Evolutionary conservation across 2,329 filamentous ascomycete genomes (phyloP).

Genomic region (Chrysosporium queenslandicum): DNA sequence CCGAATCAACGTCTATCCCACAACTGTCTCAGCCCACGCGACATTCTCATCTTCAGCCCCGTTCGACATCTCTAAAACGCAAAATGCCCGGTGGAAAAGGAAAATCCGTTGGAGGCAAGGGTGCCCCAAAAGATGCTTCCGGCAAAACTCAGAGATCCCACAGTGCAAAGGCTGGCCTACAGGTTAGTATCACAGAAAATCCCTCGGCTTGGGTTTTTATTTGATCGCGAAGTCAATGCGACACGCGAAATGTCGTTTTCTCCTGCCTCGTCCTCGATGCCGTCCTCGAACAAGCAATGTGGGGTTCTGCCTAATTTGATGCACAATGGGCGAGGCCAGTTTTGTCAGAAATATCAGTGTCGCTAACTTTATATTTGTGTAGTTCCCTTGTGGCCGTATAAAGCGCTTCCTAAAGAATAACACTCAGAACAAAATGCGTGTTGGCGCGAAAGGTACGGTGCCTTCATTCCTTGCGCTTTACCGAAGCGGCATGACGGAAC

Average conservation of each 20-base stretch:
- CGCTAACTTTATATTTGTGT: constrained; percentile 26
- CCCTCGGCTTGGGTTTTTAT: neutral
- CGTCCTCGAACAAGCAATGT: constrained; percentile 7
- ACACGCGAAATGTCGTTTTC: constrained; percentile 3
- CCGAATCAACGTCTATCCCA: constrained; percentile 24
- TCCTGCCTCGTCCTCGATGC: constrained; percentile 2
- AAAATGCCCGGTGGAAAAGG: constrained; percentile 82
- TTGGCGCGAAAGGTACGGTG: constrained; percentile 68
- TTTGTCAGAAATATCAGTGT: constrained; percentile 3
- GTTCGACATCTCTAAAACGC: constrained; percentile 22
- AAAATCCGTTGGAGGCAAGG: constrained; percentile 85
- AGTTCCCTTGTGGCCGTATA: constrained; percentile 99
- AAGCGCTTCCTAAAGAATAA: constrained; percentile 99
- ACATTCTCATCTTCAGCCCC: constrained; percentile 18
- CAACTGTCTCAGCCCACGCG: constrained; percentile 21
- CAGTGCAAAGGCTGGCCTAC: constrained; percentile 86
- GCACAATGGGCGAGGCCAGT: neutral
- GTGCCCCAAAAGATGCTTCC: constrained; percentile 67
- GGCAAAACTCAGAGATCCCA: constrained; percentile 90
- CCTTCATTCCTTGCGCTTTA: neutral
- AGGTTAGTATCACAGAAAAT: constrained; percentile 54
- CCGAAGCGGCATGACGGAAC: constrained; percentile 11
- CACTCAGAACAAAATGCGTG: constrained; percentile 99
- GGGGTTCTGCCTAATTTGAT: constrained; percentile 3
- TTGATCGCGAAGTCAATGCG: neutral